Conservation (phyloP, 2,329 filamentous ascomycete species). For the Xylariaceae sp. region DNA sequence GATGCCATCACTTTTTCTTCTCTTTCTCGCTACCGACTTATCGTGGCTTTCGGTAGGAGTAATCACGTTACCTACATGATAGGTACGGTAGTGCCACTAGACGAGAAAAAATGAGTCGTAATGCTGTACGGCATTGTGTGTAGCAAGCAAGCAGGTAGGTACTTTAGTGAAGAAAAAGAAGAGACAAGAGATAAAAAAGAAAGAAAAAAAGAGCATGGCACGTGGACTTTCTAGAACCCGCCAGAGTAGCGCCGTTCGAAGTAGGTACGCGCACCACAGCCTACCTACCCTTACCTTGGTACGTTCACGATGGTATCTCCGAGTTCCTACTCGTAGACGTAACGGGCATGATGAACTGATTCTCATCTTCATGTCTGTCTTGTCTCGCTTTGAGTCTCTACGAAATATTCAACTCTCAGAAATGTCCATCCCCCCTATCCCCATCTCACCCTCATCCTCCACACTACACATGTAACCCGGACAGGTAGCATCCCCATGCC, state of each 20-base stretch:
- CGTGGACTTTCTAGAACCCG: conserved; percentile 27
- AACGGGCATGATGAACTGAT: conserved; percentile 18
- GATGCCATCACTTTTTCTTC: neutral
- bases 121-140: neutral
- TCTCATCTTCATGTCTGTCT: too few species aligned
- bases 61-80: neutral
- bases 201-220: conserved; percentile 20
- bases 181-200: neutral
- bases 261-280: conserved; percentile 7
- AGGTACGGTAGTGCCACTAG: conserved; percentile 1
- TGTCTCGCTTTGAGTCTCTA: too few species aligned
- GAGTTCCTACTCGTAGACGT: too few species aligned
- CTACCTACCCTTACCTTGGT: neutral
- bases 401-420: too few species aligned
- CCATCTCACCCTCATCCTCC: too few species aligned
- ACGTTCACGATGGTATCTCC: neutral
- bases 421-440: too few species aligned
- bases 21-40: neutral
- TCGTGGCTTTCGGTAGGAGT: neutral
- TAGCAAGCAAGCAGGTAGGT: neutral
- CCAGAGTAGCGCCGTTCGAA: neutral
- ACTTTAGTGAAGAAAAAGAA: neutral
- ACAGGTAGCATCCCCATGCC: too few species aligned
- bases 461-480: too few species aligned
- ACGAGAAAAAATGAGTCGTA: neutral